Evolutionary conservation across 306 rosid species (phyloP).

Genomic region (Vigna nakashimae): DNA sequence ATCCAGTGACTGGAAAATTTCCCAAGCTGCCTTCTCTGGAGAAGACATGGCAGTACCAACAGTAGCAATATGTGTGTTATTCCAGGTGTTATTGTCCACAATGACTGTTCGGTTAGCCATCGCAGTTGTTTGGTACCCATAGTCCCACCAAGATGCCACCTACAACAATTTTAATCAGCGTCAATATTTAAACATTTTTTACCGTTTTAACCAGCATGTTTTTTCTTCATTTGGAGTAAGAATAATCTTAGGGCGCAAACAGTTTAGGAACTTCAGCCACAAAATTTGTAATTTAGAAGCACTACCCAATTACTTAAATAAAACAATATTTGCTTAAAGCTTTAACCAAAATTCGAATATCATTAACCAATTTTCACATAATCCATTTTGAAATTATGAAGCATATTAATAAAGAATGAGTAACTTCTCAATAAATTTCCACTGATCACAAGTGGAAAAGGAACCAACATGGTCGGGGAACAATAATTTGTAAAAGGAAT

Average conservation of each 20-base stretch:
- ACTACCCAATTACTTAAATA: conserved; percentile 5
- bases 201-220: conserved; percentile 8
- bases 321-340: not conserved
- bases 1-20: conserved; percentile 93
- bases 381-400: not conserved
- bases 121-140: conserved; percentile 99
- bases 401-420: conserved; percentile 1
- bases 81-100: conserved; percentile 99
- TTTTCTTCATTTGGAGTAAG: conserved; percentile 7
- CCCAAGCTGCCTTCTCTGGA: conserved; percentile 99
- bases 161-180: conserved; percentile 48
- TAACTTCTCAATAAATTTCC: conserved; percentile 2
- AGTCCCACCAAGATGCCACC: conserved; percentile 99
- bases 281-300: conserved; percentile 10
- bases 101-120: conserved; percentile 99
- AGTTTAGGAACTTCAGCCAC: conserved; percentile 22
- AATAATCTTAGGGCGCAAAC: conserved; percentile 11
- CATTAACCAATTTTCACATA: conserved; percentile 8
- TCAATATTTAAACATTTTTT: conserved; percentile 14
- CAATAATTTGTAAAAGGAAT: not conserved
- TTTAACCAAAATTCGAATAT: conserved; percentile 14
- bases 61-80: conserved; percentile 99
- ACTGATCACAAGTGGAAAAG: conserved; percentile 12
- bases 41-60: conserved; percentile 99
- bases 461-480: conserved; percentile 10